Evolutionary conservation across 2,329 filamentous ascomycete genomes (phyloP).

Genomic region (Ceratocystis huliohia): DNA sequence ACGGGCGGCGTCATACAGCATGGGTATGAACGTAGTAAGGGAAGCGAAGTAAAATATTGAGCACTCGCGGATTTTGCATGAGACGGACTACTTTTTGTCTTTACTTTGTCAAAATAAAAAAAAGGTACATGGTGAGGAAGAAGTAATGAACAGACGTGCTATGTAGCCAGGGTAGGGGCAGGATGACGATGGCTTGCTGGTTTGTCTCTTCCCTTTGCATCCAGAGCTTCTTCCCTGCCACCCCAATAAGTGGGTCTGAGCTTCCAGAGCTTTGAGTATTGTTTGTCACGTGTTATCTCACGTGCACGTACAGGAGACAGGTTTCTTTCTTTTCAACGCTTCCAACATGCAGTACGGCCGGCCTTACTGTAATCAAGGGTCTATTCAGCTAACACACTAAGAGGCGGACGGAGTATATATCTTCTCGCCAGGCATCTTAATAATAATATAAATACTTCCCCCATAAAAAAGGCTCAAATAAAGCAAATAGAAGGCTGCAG

Average conservation of each 20-base stretch:
- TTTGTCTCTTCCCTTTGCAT: constrained; percentile 3
- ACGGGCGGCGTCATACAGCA: background rate
- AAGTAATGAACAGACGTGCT: background rate
- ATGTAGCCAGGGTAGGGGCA: background rate
- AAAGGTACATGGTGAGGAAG: too few species aligned
- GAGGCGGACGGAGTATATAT: background rate
- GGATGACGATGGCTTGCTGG: background rate
- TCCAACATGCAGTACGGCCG: background rate
- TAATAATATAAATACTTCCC: background rate
- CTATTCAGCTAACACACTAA: background rate
- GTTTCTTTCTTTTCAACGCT: too few species aligned
- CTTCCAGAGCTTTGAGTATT: constrained; percentile 5
- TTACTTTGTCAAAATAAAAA: too few species aligned
- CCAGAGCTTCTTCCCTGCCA: constrained; percentile 6
- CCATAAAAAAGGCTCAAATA: background rate
- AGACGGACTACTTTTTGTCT: too few species aligned
- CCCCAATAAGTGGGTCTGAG: constrained; percentile 17
- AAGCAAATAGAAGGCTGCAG: background rate
- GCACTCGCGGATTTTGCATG: too few species aligned
- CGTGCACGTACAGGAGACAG: background rate
- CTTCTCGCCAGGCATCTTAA: background rate
- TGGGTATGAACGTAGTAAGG: too few species aligned
- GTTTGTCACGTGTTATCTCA: background rate
- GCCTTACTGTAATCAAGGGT: background rate
- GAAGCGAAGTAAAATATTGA: too few species aligned